Conservation (phyloP, 2,329 filamentous ascomycete species). For the Fusarium tricinctum region DNA sequence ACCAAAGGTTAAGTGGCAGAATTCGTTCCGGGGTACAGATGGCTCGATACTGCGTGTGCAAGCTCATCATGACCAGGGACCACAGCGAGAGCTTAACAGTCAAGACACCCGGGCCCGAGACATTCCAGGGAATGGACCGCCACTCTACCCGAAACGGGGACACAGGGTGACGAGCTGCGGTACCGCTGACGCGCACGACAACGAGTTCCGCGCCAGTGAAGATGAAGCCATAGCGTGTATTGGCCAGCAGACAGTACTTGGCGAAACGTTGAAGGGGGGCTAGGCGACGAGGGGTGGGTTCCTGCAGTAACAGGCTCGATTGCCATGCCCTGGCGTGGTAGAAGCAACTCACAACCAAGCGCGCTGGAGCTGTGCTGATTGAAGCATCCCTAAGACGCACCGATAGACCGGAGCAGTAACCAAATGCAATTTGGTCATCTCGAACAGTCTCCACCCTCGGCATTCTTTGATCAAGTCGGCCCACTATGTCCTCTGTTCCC, state of each 20-base stretch:
- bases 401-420: too few relatives aligned
- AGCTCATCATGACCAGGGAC: background rate
- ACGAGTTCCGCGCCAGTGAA: background rate
- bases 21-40: background rate
- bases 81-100: background rate
- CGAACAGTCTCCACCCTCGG: too few relatives aligned
- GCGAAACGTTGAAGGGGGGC: background rate
- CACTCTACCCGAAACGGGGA: background rate
- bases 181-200: background rate
- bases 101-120: background rate
- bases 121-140: background rate
- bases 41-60: accelerated
- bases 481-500: too few relatives aligned
- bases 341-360: background rate
- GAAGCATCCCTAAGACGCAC: too few relatives aligned
- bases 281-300: background rate
- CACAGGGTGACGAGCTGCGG: accelerated
- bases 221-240: background rate
- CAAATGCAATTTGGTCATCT: too few relatives aligned
- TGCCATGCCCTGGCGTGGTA: background rate
- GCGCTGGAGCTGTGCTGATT: too few relatives aligned
- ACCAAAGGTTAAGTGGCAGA: background rate
- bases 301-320: too few relatives aligned
- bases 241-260: background rate
- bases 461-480: too few relatives aligned